Evolutionary conservation across 1,284 basidiomycete species (phyloP).

Genomic region (Puccinia brachypodii): DNA sequence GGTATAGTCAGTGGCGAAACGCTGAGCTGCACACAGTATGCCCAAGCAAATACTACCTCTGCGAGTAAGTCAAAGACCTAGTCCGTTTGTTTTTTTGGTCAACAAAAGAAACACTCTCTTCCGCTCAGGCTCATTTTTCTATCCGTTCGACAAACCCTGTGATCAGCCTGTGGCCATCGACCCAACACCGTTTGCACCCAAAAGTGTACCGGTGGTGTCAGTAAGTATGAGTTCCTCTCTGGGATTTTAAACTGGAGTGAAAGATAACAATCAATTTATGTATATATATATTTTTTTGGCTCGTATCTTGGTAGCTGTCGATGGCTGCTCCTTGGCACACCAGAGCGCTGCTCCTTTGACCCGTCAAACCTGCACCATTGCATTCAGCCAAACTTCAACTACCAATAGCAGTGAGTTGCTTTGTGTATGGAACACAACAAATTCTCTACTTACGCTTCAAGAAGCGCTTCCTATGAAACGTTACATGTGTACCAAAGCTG

Average conservation of each 20-base stretch:
- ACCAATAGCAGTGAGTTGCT: conserved; percentile 3
- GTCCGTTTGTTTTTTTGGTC: no score
- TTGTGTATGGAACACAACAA: neutral
- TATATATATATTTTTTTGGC: neutral
- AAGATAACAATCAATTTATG: neutral
- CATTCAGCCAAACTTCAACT: neutral
- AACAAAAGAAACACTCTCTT: neutral
- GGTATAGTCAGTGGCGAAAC: neutral
- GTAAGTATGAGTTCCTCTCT: neutral
- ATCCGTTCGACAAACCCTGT: no score
- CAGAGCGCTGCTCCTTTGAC: neutral
- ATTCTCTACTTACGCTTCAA: no score
- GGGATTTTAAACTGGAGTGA: neutral
- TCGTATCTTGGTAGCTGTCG: no score
- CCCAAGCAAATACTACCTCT: conserved; percentile 12
- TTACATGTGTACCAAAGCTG: neutral
- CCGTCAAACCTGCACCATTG: conserved; percentile 11
- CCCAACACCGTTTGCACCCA: conserved; percentile 5
- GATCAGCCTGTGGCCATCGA: neutral
- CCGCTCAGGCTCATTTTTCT: neutral
- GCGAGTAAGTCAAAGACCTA: neutral
- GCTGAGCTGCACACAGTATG: conserved; percentile 13
- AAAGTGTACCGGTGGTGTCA: conserved; percentile 9
- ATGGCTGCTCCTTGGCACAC: neutral
- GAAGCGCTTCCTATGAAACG: no score